These are phyloP conservation scores for Blastocystis sp. DNA, from an alignment of 352 stramenopile genomes.

Conservation along the genomic window DNA sequence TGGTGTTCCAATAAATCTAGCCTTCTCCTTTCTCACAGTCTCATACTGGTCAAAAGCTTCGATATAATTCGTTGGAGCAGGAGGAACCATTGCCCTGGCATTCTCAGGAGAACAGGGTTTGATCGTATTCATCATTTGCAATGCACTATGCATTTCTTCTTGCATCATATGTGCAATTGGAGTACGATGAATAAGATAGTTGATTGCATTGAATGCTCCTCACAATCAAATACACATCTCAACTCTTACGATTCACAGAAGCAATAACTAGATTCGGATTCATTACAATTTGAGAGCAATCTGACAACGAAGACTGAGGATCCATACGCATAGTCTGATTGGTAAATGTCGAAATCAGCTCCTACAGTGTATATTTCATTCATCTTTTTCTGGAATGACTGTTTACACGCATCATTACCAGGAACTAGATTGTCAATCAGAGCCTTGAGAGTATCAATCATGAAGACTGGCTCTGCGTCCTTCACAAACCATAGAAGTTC, in stretches of 20 bases:
- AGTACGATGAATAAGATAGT: not conserved
- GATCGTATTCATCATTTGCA: not conserved
- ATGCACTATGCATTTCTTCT: not conserved
- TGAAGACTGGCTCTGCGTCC: not conserved
- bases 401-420: not conserved
- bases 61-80: not conserved
- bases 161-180: not conserved
- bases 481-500: not conserved
- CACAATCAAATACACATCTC: not conserved
- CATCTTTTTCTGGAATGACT: not conserved
- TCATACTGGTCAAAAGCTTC: constrained; percentile 25
- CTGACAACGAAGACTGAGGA: not conserved
- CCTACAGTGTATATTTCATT: constrained; percentile 17
- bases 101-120: not conserved
- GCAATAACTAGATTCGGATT: not conserved
- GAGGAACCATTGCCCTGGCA: not conserved
- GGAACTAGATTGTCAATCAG: not conserved
- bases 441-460: not conserved
- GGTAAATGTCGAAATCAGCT: too few species aligned
- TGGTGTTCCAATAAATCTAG: not conserved
- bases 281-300: not conserved
- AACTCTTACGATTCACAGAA: not conserved
- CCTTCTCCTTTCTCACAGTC: constrained; percentile 21
- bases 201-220: not conserved
- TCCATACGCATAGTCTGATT: not conserved